phyloP scores from a whole-genome alignment of 495 filamentous ascomycete genomes.

The Daldinia grandis region DNA sequence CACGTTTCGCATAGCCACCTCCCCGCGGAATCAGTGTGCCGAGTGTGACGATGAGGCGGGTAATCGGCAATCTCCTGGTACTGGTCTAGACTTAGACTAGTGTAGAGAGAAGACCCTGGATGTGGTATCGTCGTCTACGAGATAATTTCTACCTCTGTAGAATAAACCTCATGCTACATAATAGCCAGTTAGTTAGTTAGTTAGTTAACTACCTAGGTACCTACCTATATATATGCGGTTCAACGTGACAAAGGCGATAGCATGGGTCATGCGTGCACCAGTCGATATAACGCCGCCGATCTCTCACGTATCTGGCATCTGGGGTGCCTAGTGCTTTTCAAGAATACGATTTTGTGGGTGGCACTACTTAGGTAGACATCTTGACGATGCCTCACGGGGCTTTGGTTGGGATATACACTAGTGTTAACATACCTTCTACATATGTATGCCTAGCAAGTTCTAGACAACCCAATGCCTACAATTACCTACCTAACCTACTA shows the following conservation, averaged over 20 bases:
- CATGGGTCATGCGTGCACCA: not conserved
- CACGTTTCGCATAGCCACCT: slow-evolving; percentile 31
- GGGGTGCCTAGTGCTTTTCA: not conserved
- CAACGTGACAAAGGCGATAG: not conserved
- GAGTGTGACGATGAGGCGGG: slow-evolving; percentile 31
- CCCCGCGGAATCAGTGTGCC: slow-evolving; percentile 23
- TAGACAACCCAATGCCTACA: not conserved
- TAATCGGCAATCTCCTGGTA: slow-evolving; percentile 27
- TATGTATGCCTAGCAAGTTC: not conserved
- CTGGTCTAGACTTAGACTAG: not conserved
- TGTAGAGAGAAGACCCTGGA: not conserved
- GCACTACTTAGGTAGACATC: not conserved
- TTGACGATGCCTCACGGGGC: not conserved
- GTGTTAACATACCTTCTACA: not conserved
- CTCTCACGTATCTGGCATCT: slow-evolving; percentile 5
- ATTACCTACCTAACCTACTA: not conserved
- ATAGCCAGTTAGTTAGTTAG: no score
- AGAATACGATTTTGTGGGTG: not conserved
- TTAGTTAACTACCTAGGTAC: no score
- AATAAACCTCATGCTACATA: no score
- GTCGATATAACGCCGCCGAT: not conserved
- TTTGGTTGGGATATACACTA: not conserved
- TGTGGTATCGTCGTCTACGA: not conserved
- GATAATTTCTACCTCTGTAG: not conserved
- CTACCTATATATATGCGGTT: not conserved